phyloP scores from a whole-genome alignment of 2,329 filamentous ascomycete genomes.

The Rosellinia necatrix region DNA sequence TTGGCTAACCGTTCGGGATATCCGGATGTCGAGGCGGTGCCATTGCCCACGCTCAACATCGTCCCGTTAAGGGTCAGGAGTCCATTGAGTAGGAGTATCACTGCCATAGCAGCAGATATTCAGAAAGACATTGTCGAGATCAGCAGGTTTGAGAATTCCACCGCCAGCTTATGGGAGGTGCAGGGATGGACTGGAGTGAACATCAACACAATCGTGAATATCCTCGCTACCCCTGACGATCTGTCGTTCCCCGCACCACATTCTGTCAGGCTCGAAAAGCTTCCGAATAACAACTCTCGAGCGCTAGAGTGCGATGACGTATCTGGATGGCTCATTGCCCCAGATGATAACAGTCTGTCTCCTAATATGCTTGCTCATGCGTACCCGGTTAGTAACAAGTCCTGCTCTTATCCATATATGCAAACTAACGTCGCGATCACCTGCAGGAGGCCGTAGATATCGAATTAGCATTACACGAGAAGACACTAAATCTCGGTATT shows the following conservation, averaged over 20 bases:
- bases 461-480: slow-evolving; percentile 34
- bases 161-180: slow-evolving; percentile 72
- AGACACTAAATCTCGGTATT: slow-evolving; percentile 38
- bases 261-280: slow-evolving; percentile 20
- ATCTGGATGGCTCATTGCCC: slow-evolving; percentile 16
- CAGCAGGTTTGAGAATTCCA: slow-evolving; percentile 56
- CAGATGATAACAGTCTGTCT: slow-evolving; percentile 19
- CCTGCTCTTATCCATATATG: background rate
- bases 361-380: slow-evolving; percentile 10
- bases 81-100: slow-evolving; percentile 42
- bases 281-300: background rate
- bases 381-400: slow-evolving; percentile 27
- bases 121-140: slow-evolving; percentile 72
- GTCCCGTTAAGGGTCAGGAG: slow-evolving; percentile 68
- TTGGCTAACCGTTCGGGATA: slow-evolving; percentile 73
- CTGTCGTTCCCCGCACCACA: background rate
- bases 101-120: slow-evolving; percentile 61
- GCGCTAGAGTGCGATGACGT: background rate
- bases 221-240: slow-evolving; percentile 54
- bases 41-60: slow-evolving; percentile 77
- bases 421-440: slow-evolving; percentile 8
- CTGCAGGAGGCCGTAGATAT: slow-evolving; percentile 39
- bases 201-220: slow-evolving; percentile 80
- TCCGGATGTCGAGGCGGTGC: slow-evolving; percentile 50
- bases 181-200: slow-evolving; percentile 72